These are phyloP conservation scores for Paraglomus occultum DNA, from an alignment of 192 early-diverging fungal genomes.

Conservation along the genomic window DNA sequence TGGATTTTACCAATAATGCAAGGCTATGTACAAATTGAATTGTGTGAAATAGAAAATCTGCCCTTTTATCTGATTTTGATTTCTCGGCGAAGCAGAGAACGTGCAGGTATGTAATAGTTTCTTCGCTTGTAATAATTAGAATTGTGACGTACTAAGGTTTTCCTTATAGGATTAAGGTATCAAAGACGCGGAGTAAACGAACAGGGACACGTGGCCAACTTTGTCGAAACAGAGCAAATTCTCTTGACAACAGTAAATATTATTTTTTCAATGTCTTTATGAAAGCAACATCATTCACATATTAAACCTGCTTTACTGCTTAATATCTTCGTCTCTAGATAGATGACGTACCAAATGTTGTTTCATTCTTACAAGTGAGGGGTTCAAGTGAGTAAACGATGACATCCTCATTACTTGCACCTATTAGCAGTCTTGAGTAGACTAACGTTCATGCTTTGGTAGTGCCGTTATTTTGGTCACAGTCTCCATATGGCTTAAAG, in stretches of 20 bases:
- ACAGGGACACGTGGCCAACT: constrained; percentile 87
- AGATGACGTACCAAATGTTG: constrained; percentile 48
- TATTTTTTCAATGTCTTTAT: too few relatives aligned
- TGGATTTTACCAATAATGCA: constrained; percentile 65
- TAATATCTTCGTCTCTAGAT: constrained; percentile 33
- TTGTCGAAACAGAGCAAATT: constrained; percentile 96
- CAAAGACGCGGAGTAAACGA: constrained; percentile 87
- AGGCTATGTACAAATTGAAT: constrained; percentile 63
- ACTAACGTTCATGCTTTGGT: neutral
- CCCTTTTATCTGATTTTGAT: constrained; percentile 65
- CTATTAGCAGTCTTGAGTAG: too few relatives aligned
- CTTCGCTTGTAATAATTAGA: neutral
- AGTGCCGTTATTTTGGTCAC: constrained; percentile 73
- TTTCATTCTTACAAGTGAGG: constrained; percentile 87
- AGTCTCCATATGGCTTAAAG: constrained; percentile 67
- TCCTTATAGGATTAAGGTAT: constrained; percentile 72
- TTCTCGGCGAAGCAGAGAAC: constrained; percentile 61
- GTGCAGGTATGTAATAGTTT: constrained; percentile 40
- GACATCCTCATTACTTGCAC: too few relatives aligned
- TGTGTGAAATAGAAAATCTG: constrained; percentile 59
- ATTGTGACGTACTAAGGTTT: neutral
- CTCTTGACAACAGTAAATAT: constrained; percentile 53
- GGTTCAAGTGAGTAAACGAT: constrained; percentile 66
- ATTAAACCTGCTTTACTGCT: too few relatives aligned
- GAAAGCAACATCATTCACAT: neutral